Base-by-base conservation (phyloP, 2,329 filamentous ascomycete genomes). In the Xylogone sp. region DNA sequence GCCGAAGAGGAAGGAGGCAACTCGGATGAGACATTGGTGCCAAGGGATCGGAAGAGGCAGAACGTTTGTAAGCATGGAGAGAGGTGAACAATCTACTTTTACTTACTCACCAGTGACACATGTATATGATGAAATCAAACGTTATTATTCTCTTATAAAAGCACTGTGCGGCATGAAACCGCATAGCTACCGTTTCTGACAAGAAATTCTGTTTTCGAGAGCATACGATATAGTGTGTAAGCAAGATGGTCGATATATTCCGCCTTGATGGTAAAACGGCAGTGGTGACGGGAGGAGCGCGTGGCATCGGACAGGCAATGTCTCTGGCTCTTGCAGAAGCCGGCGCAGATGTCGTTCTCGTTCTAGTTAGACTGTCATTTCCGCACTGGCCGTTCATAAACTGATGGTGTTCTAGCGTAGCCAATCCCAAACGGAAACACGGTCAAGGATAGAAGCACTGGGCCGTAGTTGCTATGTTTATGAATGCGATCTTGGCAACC, bases 241-340 rank as follows among this genome's bases (percentile, higher is more conserved):
- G n/a, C 18, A 29, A 31, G 16, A 46, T 46, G 45, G 20, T 13
- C 13, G 27, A 46, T 29, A 10, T 47, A 1, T 75, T 75, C 55
- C 73, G 71, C 5, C 62, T 75, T 16, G 62, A 69, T 53, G 71
- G 71, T 16, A 68, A 70, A 42, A 73, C 68, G 3, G 71, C 71
- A 7, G 59, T 74, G 16, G 66, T 75, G 4, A 75, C 73, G 1
- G 73, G 73, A 10, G 73, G 71, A 20, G 68, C 68, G 6, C 62
- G 69, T 29, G 73, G 73, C 8, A 70, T 69, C 47, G 72, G 72
- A 2, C 65, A 74, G 2, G 66, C 69, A 8, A 71, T 73, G 52
- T 70, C 69, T 2, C 55, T 68, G 22, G 71, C 67, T 4, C 64
- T 74, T 1, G 70, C 71, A 13, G 72, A 74, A 57, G 70, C 69